Percentiles rank a stretch among this genome's conserved stretches.
Evolutionary conservation across 176 grass and related monocot species (phyloP).

Genomic region (Oryza meridionalis): DNA sequence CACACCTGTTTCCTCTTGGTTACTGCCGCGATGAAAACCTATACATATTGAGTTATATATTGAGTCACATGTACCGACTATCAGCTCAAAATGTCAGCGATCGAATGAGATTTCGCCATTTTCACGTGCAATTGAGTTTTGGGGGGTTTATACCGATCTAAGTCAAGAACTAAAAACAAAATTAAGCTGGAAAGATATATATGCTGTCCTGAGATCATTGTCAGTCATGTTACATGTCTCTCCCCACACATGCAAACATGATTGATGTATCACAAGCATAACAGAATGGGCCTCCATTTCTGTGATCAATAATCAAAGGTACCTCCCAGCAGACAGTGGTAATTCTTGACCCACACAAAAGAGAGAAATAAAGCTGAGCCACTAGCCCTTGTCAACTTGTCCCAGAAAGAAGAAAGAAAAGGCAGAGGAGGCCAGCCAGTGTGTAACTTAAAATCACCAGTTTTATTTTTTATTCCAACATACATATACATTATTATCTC

Average conservation of each 20-base stretch:
- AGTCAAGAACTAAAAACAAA: neutral
- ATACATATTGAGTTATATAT: neutral
- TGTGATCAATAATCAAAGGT: constrained; percentile 35
- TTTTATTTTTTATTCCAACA: neutral
- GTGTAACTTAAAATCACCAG: neutral
- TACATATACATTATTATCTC: neutral
- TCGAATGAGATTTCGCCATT: neutral
- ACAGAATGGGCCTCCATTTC: constrained; percentile 26
- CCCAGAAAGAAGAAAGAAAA: constrained; percentile 28
- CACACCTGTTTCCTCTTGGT: constrained; percentile 85
- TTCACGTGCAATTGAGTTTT: neutral
- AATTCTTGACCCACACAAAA: constrained; percentile 30
- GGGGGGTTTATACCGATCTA: neutral
- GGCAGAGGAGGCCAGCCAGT: neutral
- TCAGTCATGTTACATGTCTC: neutral
- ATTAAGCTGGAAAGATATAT: neutral
- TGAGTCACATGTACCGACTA: neutral
- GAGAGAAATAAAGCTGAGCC: constrained; percentile 39
- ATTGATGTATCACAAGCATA: constrained; percentile 35
- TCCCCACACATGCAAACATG: neutral
- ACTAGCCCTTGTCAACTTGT: constrained; percentile 45
- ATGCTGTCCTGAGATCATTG: neutral
- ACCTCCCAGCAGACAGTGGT: constrained; percentile 14
- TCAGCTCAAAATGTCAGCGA: neutral
- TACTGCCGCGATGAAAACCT: constrained; percentile 82